phyloP scores from a whole-genome alignment of 2,329 filamentous ascomycete genomes.

The Trichoderma sp. region DNA sequence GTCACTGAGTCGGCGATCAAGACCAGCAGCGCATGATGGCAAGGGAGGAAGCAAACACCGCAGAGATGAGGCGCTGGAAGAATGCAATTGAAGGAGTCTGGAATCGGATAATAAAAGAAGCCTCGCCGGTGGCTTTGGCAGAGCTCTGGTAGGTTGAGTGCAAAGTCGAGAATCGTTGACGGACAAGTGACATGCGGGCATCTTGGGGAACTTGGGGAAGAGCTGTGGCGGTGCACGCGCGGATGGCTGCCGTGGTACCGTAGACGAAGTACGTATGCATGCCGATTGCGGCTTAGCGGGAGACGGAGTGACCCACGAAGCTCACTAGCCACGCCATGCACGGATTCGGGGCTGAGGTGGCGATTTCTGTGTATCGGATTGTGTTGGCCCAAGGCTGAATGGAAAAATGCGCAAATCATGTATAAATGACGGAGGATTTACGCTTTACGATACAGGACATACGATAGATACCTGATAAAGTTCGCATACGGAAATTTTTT shows the following conservation, averaged over 20 bases:
- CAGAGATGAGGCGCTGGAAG: not conserved
- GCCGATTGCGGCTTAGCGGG: not conserved
- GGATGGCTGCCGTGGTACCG: not conserved
- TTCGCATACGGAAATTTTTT: too few relatives aligned
- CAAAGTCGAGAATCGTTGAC: not conserved
- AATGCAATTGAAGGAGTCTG: not conserved
- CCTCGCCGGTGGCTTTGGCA: not conserved
- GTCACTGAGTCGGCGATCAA: conserved; percentile 11
- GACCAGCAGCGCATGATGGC: conserved; percentile 10
- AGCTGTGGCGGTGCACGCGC: not conserved
- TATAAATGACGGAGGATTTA: too few relatives aligned
- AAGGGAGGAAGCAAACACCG: not conserved
- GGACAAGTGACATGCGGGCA: not conserved
- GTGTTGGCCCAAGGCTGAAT: not conserved
- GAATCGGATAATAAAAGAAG: not conserved
- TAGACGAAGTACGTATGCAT: not conserved
- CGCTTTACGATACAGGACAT: too few relatives aligned
- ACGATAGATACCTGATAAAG: too few relatives aligned
- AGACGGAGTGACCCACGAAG: not conserved
- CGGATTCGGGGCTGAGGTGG: not conserved
- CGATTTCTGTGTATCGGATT: too few relatives aligned
- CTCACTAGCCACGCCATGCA: not conserved
- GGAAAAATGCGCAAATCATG: not conserved
- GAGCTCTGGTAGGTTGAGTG: not conserved
- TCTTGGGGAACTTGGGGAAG: not conserved